These are phyloP conservation scores for Boletellus ananas DNA, from an alignment of 768 basidiomycete species.

Conservation along the genomic window DNA sequence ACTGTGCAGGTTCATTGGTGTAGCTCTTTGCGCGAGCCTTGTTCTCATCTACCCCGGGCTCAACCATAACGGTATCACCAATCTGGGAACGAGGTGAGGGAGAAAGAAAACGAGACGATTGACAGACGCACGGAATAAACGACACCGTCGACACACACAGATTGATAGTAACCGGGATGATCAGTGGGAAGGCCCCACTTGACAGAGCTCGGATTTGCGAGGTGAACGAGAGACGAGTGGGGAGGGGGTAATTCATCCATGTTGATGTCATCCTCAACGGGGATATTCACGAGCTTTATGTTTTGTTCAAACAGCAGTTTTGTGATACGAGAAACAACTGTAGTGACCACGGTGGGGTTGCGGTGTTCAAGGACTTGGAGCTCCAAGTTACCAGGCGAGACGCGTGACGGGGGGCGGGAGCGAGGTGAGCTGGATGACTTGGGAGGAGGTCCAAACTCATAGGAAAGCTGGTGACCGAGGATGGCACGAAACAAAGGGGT, in stretches of 20 bases:
- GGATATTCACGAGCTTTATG: constrained; percentile 37
- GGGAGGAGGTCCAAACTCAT: constrained; percentile 17
- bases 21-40: constrained; percentile 40
- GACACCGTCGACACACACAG: constrained; percentile 54
- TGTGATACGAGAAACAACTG: constrained; percentile 44
- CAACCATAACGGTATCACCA: constrained; percentile 63
- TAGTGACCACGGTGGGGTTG: constrained; percentile 41
- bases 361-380: constrained; percentile 36
- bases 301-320: constrained; percentile 45
- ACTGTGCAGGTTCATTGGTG: constrained; percentile 38
- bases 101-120: neutral
- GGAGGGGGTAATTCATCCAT: constrained; percentile 12
- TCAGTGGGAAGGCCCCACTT: constrained; percentile 31
- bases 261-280: constrained; percentile 26
- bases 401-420: constrained; percentile 10
- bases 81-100: constrained; percentile 36
- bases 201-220: constrained; percentile 31
- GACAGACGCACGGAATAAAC: constrained; percentile 46
- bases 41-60: constrained; percentile 50
- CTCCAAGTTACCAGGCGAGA: constrained; percentile 16
- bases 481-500: constrained; percentile 42
- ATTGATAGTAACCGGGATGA: constrained; percentile 35
- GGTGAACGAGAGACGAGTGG: constrained; percentile 20
- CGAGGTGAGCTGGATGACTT: constrained; percentile 17
- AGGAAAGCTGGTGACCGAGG: constrained; percentile 24